phyloP scores from a whole-genome alignment of 2,329 filamentous ascomycete genomes.

The Gliomastix tumulicola region DNA sequence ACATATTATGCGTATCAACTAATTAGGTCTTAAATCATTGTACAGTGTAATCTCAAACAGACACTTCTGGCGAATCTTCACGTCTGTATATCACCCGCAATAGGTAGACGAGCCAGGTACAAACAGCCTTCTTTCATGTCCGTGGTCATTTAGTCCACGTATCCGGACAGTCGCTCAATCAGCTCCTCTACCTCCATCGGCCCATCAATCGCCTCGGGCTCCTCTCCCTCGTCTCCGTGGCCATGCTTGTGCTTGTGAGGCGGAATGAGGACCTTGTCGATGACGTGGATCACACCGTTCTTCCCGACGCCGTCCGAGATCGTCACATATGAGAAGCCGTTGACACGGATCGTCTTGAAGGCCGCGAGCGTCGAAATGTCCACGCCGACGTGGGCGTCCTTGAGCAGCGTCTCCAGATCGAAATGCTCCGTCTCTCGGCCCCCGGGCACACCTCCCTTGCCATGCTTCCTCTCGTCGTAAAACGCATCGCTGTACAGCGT shows the following conservation, averaged over 20 bases:
- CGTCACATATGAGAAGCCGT: constrained; percentile 60
- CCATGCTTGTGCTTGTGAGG: constrained; percentile 42
- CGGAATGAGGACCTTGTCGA: constrained; percentile 68
- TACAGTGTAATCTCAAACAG: too few species aligned
- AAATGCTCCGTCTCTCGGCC: constrained; percentile 37
- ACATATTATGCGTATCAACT: too few species aligned
- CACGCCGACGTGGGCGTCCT: constrained; percentile 58
- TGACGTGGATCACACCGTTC: constrained; percentile 78
- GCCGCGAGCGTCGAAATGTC: constrained; percentile 65
- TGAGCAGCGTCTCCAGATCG: constrained; percentile 67
- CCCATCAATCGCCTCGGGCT: constrained; percentile 3
- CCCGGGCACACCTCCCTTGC: constrained; percentile 13
- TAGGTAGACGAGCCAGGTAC: too few species aligned
- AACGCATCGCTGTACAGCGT: constrained; percentile 81
- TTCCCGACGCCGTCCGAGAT: constrained; percentile 64
- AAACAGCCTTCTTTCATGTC: not conserved
- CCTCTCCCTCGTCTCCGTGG: constrained; percentile 1
- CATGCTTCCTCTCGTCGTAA: constrained; percentile 47
- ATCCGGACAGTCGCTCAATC: constrained; percentile 17
- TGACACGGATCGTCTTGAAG: constrained; percentile 66
- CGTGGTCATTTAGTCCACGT: constrained; percentile 9
- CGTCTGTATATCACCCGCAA: too few species aligned
- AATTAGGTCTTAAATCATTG: too few species aligned
- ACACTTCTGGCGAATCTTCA: too few species aligned
- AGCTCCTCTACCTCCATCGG: constrained; percentile 20